phyloP scores from a whole-genome alignment of 352 stramenopile genomes.

The Globisporangium cederbergense region DNA sequence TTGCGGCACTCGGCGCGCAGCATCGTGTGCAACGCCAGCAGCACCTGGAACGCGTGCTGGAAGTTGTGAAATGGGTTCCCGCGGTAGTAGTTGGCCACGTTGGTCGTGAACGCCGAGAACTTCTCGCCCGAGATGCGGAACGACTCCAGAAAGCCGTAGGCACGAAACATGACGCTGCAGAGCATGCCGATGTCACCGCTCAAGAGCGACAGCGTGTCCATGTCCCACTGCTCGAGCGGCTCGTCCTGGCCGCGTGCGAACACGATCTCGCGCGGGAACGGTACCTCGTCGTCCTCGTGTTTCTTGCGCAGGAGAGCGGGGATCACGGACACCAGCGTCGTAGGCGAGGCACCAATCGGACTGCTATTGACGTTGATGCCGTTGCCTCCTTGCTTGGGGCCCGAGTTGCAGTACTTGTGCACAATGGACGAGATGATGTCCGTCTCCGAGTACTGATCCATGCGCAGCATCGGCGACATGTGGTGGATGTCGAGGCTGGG shows the following conservation, averaged over 20 bases:
- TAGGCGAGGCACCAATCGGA: neutral
- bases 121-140: conserved; percentile 57
- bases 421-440: conserved; percentile 65
- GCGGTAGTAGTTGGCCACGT: conserved; percentile 67
- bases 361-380: neutral
- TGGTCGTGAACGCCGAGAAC: conserved; percentile 46
- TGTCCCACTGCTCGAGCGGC: conserved; percentile 50
- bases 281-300: conserved; percentile 46
- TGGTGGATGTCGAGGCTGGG: conserved; percentile 6
- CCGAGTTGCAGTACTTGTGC: conserved; percentile 44
- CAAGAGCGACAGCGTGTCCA: conserved; percentile 35
- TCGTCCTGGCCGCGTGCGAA: conserved; percentile 41
- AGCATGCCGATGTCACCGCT: conserved; percentile 41
- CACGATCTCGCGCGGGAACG: conserved; percentile 52
- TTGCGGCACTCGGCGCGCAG: conserved; percentile 51
- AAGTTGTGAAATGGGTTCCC: conserved; percentile 82
- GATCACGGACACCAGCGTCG: conserved; percentile 24
- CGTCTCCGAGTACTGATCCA: conserved; percentile 39
- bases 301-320: conserved; percentile 37
- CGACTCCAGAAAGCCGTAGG: conserved; percentile 49
- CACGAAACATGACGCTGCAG: conserved; percentile 41
- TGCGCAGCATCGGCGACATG: conserved; percentile 19
- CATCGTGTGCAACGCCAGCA: conserved; percentile 57
- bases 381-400: neutral
- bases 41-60: conserved; percentile 70